These are phyloP conservation scores for Rhizoctonia solani DNA, from an alignment of 1,284 basidiomycete species.

Conservation along the genomic window DNA sequence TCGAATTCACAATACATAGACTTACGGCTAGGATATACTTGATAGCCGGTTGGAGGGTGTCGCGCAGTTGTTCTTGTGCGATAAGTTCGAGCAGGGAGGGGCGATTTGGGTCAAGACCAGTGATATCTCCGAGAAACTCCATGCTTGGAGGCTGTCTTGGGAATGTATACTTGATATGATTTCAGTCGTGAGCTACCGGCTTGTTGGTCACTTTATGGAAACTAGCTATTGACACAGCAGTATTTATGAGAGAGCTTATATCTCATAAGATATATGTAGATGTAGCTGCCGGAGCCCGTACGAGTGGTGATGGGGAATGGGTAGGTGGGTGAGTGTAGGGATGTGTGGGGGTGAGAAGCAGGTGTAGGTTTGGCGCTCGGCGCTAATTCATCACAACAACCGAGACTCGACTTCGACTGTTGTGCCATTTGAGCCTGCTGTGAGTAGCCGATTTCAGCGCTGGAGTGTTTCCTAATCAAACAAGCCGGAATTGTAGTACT, in stretches of 20 bases:
- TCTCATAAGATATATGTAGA: not conserved
- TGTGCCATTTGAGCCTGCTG: not conserved
- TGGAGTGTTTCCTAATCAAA: not conserved
- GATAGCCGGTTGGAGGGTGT: constrained; percentile 91
- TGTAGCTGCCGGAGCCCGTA: not conserved
- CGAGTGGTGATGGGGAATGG: not conserved
- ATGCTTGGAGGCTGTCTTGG: constrained; percentile 48
- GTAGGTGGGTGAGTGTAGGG: not conserved
- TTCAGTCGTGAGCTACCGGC: not conserved
- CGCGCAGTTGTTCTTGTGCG: constrained; percentile 92
- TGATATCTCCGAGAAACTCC: constrained; percentile 78
- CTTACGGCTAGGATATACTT: constrained; percentile 92
- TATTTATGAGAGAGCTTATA: no score
- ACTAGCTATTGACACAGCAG: not conserved
- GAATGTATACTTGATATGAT: not conserved
- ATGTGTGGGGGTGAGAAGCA: constrained; percentile 1
- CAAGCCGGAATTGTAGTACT: not conserved
- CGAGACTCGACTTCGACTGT: not conserved
- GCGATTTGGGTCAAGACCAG: constrained; percentile 68
- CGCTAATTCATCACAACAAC: constrained; percentile 3
- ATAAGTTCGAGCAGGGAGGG: constrained; percentile 96
- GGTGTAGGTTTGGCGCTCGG: not conserved
- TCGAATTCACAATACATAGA: not conserved
- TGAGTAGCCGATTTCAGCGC: not conserved
- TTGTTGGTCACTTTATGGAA: not conserved